Evolutionary conservation across 1,139 yeast genomes (phyloP).

Genomic region (Candida pseudocylindracea): DNA sequence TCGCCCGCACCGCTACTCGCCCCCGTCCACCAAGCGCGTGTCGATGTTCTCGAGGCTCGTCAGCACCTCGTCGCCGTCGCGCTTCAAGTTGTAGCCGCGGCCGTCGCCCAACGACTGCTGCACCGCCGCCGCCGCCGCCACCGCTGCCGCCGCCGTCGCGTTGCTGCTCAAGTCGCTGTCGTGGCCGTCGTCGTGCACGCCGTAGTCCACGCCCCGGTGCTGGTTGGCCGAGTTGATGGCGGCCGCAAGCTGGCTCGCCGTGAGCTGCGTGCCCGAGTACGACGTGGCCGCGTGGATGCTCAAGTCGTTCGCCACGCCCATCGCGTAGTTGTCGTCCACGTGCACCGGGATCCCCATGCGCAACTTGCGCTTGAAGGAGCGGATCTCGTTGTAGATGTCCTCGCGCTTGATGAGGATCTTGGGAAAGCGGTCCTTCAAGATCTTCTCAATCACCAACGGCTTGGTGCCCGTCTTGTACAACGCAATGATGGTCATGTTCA

Average conservation of each 20-base stretch:
- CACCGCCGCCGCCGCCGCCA: constrained; percentile 20
- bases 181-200: constrained; percentile 10
- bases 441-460: constrained; percentile 32
- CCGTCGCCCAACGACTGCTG: constrained; percentile 4
- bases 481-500: constrained; percentile 27
- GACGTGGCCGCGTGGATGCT: constrained; percentile 10
- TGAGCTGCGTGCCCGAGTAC: constrained; percentile 5
- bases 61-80: constrained; percentile 10
- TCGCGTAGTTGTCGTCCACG: constrained; percentile 11
- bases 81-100: constrained; percentile 6
- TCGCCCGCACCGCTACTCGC: constrained; percentile 9
- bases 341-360: constrained; percentile 12
- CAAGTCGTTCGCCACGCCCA: constrained; percentile 8
- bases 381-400: constrained; percentile 33
- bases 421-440: constrained; percentile 28
- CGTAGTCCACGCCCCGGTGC: constrained; percentile 2
- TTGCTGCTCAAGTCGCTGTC: constrained; percentile 9
- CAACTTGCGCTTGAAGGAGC: constrained; percentile 33
- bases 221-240: constrained; percentile 4
- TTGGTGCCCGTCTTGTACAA: constrained; percentile 32
- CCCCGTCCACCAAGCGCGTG: constrained; percentile 15
- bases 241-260: constrained; percentile 3
- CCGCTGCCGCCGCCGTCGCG: constrained; percentile 17
- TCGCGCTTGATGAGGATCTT: constrained; percentile 32
- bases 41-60: constrained; percentile 19